Conservation (phyloP, 2,329 filamentous ascomycete species). For the Talaromyces amestolkiae region DNA sequence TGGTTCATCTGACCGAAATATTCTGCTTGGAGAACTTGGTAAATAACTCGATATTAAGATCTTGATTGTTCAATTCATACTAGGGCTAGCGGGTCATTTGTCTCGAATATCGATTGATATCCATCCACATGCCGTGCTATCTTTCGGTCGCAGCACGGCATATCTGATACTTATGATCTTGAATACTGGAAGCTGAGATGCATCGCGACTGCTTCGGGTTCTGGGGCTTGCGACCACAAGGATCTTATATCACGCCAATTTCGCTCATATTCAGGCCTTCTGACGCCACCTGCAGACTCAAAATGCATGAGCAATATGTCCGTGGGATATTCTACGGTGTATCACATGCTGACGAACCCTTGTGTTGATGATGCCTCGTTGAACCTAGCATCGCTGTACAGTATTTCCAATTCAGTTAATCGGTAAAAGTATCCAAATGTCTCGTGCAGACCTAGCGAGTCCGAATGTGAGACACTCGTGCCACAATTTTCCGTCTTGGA, state of each 20-base stretch:
- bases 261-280: not conserved
- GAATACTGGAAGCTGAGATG: not conserved
- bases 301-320: not conserved
- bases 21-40: constrained; percentile 78
- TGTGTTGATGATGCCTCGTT: not conserved
- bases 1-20: constrained; percentile 81
- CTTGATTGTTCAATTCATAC: constrained; percentile 1
- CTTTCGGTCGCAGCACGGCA: not conserved
- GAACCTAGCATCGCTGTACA: not conserved
- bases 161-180: not conserved
- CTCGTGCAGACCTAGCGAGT: not conserved
- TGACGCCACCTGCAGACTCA: not conserved
- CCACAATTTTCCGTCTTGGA: not conserved
- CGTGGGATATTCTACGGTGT: not conserved
- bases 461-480: constrained; percentile 3
- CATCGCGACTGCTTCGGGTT: not conserved
- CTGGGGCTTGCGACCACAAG: not conserved
- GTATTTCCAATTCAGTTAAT: not conserved
- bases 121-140: not conserved
- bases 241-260: not conserved
- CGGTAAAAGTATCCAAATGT: not conserved
- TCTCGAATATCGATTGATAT: not conserved
- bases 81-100: not conserved
- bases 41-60: constrained; percentile 46
- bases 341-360: not conserved